These are phyloP conservation scores for Lyophyllum semitale DNA, from an alignment of 768 basidiomycete genomes.

Conservation along the genomic window DNA sequence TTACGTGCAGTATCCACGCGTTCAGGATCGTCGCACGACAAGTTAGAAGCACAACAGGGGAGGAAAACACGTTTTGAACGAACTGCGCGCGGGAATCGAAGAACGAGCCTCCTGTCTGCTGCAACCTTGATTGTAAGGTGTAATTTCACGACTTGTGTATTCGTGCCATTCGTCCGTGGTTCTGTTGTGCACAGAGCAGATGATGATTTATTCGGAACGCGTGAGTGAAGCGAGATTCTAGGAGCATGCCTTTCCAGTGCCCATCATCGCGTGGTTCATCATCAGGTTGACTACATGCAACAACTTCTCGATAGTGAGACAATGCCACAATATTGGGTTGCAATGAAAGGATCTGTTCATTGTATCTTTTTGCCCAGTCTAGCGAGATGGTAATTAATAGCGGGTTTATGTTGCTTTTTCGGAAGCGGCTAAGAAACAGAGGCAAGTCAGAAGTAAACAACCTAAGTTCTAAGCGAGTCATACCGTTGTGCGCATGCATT, in stretches of 20 bases:
- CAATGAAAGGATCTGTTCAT: conserved; percentile 36
- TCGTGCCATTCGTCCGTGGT: not conserved
- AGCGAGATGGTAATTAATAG: conserved; percentile 90
- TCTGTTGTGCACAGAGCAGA: not conserved
- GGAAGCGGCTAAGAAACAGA: conserved; percentile 55
- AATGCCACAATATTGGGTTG: not conserved
- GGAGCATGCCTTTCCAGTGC: not conserved
- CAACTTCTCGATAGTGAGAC: not conserved
- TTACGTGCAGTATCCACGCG: not conserved
- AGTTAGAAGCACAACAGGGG: not conserved
- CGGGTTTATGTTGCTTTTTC: conserved; percentile 67
- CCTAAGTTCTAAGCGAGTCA: conserved; percentile 32
- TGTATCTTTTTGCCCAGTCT: conserved; percentile 75
- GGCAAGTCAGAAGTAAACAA: conserved; percentile 3
- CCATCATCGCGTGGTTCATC: not conserved
- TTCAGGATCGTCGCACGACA: not conserved
- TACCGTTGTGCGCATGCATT: conserved; percentile 87
- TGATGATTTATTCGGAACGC: not conserved
- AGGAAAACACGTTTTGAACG: not conserved
- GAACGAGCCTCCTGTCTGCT: not conserved
- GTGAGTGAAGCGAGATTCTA: not conserved
- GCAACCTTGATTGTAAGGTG: not conserved
- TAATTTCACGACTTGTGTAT: not conserved
- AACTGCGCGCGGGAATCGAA: not conserved
- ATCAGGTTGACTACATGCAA: not conserved